Evolutionary conservation across 352 stramenopile species (phyloP).

Genomic region (Blastocystis sp.): DNA sequence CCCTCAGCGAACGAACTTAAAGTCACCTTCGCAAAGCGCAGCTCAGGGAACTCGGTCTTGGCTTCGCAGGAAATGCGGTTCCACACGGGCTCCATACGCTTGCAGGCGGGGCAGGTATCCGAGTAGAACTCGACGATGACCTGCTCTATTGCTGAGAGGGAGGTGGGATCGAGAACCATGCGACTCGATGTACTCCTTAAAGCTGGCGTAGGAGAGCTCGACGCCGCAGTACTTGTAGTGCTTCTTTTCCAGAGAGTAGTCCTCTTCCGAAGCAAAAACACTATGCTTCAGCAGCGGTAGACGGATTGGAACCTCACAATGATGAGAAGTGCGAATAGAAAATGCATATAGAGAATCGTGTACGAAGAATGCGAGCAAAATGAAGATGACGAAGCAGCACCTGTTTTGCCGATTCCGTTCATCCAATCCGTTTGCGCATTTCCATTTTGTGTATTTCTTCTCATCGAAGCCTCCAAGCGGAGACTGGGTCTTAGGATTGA

Average conservation of each 20-base stretch:
- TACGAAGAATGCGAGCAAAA: slow-evolving; percentile 4
- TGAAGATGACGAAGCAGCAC: slow-evolving; percentile 32
- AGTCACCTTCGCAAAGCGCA: slow-evolving; percentile 43
- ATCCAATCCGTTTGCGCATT: slow-evolving; percentile 31
- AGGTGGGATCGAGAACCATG: slow-evolving; percentile 1
- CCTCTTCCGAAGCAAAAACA: slow-evolving; percentile 55
- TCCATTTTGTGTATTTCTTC: not conserved
- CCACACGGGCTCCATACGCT: slow-evolving; percentile 61
- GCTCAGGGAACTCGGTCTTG: slow-evolving; percentile 36
- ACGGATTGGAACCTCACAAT: slow-evolving; percentile 15
- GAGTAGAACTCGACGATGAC: slow-evolving; percentile 69
- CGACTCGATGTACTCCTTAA: slow-evolving; percentile 61
- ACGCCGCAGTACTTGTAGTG: slow-evolving; percentile 64
- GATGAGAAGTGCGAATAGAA: slow-evolving; percentile 17
- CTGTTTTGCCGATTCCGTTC: not conserved
- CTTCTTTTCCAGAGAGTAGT: slow-evolving; percentile 66
- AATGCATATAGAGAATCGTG: slow-evolving; percentile 17
- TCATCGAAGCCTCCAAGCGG: too few species aligned
- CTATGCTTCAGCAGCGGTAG: not conserved
- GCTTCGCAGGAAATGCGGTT: slow-evolving; percentile 59
- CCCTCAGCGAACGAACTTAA: not conserved
- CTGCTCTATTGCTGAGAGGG: slow-evolving; percentile 23
- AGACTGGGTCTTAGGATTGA: too few species aligned
- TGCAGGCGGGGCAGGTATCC: slow-evolving; percentile 65
- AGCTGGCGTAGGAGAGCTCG: slow-evolving; percentile 57